These are phyloP conservation scores for Delonix regia DNA, from an alignment of 306 rosid species.

Conservation along the genomic window DNA sequence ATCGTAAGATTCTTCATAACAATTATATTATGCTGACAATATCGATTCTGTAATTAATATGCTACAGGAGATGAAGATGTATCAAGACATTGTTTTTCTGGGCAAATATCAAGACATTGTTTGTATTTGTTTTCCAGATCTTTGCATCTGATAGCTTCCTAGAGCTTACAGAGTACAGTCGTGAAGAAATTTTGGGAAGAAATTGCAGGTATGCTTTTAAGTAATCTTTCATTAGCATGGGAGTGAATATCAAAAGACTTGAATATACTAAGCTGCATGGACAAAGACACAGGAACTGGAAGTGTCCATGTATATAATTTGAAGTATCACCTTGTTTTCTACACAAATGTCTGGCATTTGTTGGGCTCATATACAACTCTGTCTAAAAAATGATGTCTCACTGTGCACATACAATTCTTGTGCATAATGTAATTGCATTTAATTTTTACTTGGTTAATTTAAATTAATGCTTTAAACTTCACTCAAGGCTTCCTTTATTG, in stretches of 20 bases:
- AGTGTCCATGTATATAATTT: background rate
- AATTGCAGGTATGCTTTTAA: conserved; percentile 79
- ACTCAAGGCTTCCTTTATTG: conserved; percentile 7
- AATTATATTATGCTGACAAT: background rate
- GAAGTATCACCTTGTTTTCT: background rate
- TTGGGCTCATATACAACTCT: background rate
- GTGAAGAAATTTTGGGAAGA: conserved; percentile 97
- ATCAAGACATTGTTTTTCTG: conserved; percentile 27
- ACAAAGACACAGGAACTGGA: background rate
- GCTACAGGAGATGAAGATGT: background rate
- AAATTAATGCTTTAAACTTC: background rate
- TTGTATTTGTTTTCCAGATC: conserved; percentile 59
- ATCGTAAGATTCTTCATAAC: conserved; percentile 60
- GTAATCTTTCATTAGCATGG: background rate
- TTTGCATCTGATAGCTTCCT: conserved; percentile 98
- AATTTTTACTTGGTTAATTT: background rate
- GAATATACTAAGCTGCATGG: background rate
- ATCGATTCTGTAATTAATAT: conserved; percentile 22
- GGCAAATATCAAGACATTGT: conserved; percentile 25
- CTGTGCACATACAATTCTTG: no score
- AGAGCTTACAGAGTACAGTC: conserved; percentile 93
- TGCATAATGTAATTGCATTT: background rate
- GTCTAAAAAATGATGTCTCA: background rate
- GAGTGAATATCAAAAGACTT: background rate
- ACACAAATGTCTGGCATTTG: background rate